Conservation (phyloP, 202 grass and related monocot genomes). For the Digitaria exilis region DNA sequence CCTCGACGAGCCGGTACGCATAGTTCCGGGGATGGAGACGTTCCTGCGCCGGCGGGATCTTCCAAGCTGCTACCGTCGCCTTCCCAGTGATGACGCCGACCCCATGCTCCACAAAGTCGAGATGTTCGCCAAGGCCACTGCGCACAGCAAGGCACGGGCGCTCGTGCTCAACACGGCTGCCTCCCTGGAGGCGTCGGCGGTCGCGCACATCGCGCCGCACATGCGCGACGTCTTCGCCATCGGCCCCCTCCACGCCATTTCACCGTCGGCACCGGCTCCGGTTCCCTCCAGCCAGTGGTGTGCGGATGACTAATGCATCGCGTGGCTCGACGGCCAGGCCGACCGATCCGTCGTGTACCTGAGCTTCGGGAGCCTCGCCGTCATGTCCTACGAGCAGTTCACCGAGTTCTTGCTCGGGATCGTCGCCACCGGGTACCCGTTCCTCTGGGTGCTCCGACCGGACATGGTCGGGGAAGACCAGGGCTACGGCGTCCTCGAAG, state of each 20-base stretch:
- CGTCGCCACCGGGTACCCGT: slow-evolving; percentile 29
- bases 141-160: slow-evolving; percentile 9
- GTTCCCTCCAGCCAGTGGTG: slow-evolving; percentile 49
- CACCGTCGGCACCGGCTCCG: neutral
- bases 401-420: slow-evolving; percentile 42
- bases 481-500: neutral
- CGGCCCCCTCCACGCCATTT: neutral
- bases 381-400: slow-evolving; percentile 35
- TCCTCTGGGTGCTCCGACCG: slow-evolving; percentile 23
- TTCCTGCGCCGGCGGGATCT: slow-evolving; percentile 14
- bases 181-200: slow-evolving; percentile 28
- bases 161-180: slow-evolving; percentile 50
- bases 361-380: slow-evolving; percentile 49
- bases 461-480: slow-evolving; percentile 26
- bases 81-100: neutral
- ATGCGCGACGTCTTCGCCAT: slow-evolving; percentile 22
- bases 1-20: slow-evolving; percentile 8
- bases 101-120: neutral
- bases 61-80: neutral
- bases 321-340: slow-evolving; percentile 53
- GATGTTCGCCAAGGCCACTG: neutral
- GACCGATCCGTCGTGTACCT: slow-evolving; percentile 47
- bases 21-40: neutral
- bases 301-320: slow-evolving; percentile 40
- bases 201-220: slow-evolving; percentile 25